A percentile compares a stretch with the other conserved stretches of the same genome.
Conservation (phyloP, 345 rosid species). For the Lumnitzera racemosa region DNA sequence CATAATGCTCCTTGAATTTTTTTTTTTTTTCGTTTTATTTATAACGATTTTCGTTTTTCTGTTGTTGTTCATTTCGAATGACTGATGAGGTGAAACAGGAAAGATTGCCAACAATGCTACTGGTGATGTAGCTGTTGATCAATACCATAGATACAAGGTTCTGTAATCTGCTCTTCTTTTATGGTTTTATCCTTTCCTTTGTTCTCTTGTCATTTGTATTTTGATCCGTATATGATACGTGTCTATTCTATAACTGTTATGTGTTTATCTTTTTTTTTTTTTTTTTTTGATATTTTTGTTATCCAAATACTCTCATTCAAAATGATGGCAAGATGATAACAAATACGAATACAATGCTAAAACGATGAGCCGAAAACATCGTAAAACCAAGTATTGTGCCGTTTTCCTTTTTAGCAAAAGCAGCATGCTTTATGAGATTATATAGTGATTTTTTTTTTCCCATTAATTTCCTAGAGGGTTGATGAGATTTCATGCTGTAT, state of each 20-base stretch:
- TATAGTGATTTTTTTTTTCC: background rate
- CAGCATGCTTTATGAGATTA: too few species aligned
- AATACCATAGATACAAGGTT: constrained; percentile 42
- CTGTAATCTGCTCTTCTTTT: background rate
- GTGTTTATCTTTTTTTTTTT: too few species aligned
- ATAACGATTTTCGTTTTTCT: background rate
- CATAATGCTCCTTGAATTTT: background rate
- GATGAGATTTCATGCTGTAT: background rate
- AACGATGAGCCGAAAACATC: too few species aligned
- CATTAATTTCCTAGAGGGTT: background rate
- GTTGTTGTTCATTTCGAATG: background rate
- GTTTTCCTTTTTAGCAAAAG: too few species aligned
- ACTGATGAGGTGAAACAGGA: constrained; percentile 17
- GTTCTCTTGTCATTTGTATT: too few species aligned
- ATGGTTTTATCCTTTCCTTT: background rate
- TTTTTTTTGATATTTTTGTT: background rate
- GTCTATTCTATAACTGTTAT: too few species aligned
- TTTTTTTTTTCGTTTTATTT: background rate
- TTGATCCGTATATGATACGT: too few species aligned
- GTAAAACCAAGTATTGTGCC: too few species aligned
- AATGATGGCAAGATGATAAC: too few species aligned
- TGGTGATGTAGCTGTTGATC: constrained; percentile 48
- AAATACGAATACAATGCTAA: too few species aligned
- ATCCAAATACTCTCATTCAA: too few species aligned
- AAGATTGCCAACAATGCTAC: constrained; percentile 29